Evolutionary conservation across 2,329 filamentous ascomycete genomes (phyloP), one percentile per base, ranked within the genome.

Genomic region (Alternaria sp.): DNA sequence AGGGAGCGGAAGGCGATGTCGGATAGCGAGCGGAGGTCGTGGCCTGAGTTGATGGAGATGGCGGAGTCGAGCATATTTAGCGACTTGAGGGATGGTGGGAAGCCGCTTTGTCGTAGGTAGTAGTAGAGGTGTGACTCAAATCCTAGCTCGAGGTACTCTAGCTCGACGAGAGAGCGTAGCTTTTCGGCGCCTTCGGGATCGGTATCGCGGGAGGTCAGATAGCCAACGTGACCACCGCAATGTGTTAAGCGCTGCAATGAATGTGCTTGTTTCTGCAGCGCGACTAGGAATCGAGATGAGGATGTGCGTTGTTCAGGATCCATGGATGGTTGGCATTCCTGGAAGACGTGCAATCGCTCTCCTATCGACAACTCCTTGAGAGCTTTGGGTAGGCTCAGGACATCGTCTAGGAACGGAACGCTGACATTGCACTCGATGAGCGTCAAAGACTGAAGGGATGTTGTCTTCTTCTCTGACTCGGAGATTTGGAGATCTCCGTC

Each of bases 371-470:
- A 67, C 30, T 73, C 66, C 54, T 76, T 72, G 3, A 80, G 62
- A 6, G 75, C 74, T 40, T 71, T 75, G 2, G 78, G 78, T 11
- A 78, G 59, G 11, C 70, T 69, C n/a, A 80, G 64, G 5, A 78
- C 65, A 2, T 70, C 52, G 19, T 74, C 58, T 2, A 80, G 64
- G 21, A 75, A 75, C 2, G 62, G 40, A 4, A 79, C 64, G 12
- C 70, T 67, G 57, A 80, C 73, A 43, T 80, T 80, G 36, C 77
- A 79, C 60, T 80, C 78, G 12, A 79, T 74, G n/a, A 80, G 69
- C 2, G 69, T 76, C 9, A 80, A 59, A 5, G 72, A 77, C 26
- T 67, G 67, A 1, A 80, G 67, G 21, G 74, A 67, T 15, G 77
- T 79, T 1, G 73, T 71, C 52, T 69, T 72, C 17, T 47, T 66